Conservation (phyloP, 2,329 filamentous ascomycete species). For the Macroventuria anomochaeta region DNA sequence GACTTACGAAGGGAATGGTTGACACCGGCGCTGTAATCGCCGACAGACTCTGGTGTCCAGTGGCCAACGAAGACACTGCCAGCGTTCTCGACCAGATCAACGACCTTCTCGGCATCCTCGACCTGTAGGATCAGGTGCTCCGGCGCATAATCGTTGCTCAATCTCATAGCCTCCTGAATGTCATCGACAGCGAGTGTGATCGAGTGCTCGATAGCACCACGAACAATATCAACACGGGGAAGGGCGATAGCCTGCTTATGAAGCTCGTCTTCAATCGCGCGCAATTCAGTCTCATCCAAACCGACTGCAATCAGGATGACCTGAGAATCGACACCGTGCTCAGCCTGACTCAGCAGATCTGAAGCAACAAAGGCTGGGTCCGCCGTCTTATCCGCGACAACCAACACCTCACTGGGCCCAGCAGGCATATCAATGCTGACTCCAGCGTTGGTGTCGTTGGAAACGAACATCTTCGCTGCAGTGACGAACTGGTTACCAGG, state of each 20-base stretch:
- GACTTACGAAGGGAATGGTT: slow-evolving; percentile 89
- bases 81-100: slow-evolving; percentile 86
- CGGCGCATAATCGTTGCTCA: slow-evolving; percentile 94
- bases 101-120: slow-evolving; percentile 73
- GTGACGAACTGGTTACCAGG: slow-evolving; percentile 99
- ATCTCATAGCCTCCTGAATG: slow-evolving; percentile 75
- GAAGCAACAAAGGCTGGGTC: slow-evolving; percentile 96
- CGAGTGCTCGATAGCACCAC: slow-evolving; percentile 88
- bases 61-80: slow-evolving; percentile 94
- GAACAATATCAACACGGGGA: slow-evolving; percentile 90
- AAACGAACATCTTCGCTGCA: slow-evolving; percentile 97
- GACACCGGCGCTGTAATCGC: slow-evolving; percentile 96
- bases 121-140: slow-evolving; percentile 96
- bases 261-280: slow-evolving; percentile 88
- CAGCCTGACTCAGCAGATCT: slow-evolving; percentile 91
- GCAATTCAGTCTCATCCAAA: slow-evolving; percentile 73
- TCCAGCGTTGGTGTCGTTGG: slow-evolving; percentile 93
- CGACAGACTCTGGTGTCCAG: slow-evolving; percentile 97
- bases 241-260: slow-evolving; percentile 85
- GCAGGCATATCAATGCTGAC: slow-evolving; percentile 99
- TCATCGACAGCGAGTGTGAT: slow-evolving; percentile 80
- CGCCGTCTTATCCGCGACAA: slow-evolving; percentile 85
- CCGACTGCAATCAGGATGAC: slow-evolving; percentile 89
- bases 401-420: slow-evolving; percentile 94
- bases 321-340: slow-evolving; percentile 96